These are phyloP conservation scores for Penicillium atrosanguineum DNA, from an alignment of 495 filamentous ascomycete genomes.

Conservation along the genomic window DNA sequence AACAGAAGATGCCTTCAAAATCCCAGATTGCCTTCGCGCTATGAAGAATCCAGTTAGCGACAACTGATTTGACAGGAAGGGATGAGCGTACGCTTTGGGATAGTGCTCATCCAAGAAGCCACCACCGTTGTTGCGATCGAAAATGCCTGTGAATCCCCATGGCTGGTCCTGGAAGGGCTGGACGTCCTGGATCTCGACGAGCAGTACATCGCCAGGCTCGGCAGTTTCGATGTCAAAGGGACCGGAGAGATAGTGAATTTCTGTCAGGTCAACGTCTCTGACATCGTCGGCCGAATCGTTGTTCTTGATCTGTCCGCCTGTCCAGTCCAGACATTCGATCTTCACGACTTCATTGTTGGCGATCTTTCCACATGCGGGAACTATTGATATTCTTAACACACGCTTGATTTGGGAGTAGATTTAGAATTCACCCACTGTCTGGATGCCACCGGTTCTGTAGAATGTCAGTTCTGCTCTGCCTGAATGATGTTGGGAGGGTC, in stretches of 20 bases:
- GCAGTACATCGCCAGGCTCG: slow-evolving; percentile 79
- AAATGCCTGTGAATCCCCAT: slow-evolving; percentile 92
- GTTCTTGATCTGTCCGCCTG: slow-evolving; percentile 84
- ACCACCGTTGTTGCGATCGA: slow-evolving; percentile 79
- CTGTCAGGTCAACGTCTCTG: slow-evolving; percentile 78
- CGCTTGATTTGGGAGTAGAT: neutral
- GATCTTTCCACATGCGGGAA: slow-evolving; percentile 74
- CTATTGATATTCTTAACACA: slow-evolving; percentile 37
- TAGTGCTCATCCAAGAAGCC: slow-evolving; percentile 92
- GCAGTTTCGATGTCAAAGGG: slow-evolving; percentile 89
- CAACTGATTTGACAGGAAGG: too few species aligned
- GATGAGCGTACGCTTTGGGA: slow-evolving; percentile 62
- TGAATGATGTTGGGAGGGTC: neutral
- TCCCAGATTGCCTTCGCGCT: slow-evolving; percentile 98
- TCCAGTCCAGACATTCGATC: slow-evolving; percentile 92
- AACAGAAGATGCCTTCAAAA: slow-evolving; percentile 93
- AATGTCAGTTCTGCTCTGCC: neutral
- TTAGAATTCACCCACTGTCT: slow-evolving; percentile 56
- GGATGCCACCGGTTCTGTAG: slow-evolving; percentile 90
- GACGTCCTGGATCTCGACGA: slow-evolving; percentile 95
- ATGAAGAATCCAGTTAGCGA: neutral
- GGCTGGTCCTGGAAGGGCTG: slow-evolving; percentile 84
- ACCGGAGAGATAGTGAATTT: slow-evolving; percentile 83
- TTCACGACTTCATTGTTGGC: slow-evolving; percentile 87
- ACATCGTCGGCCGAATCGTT: slow-evolving; percentile 89